Evolutionary conservation across 768 basidiomycete species (phyloP), one percentile per base, ranked within the genome.

Genomic region (Auriscalpium microsporum): DNA sequence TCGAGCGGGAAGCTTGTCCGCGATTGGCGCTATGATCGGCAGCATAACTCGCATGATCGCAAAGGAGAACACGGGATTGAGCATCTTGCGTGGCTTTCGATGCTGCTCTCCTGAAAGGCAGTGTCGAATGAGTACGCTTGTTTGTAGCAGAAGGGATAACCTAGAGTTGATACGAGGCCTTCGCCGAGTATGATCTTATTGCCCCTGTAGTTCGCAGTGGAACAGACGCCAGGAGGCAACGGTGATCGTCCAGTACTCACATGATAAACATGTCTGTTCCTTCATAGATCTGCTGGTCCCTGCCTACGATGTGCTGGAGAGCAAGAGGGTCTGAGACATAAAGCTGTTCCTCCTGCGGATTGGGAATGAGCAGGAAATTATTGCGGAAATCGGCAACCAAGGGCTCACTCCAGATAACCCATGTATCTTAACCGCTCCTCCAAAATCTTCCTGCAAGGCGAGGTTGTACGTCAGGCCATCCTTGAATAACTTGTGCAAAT

Each of bases 381-480:
- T 1, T 8, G 4, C 10, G 23, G 45, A 28, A 54, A 40, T 28
- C 28, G 28, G 28, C 2, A 28, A 28, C 21, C 33, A 37, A 8
- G 4, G 2, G 33, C 53, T 60, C 58, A 73, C 72, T 36, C 73
- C 70, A 14, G 74, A 64, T 48, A 74, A 45, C 3, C 64, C 72
- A 33, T 74, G 54, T 33, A 73, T 58, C 51, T 63, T 74, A 57
- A 72, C 52, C 1, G 51, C 67, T 0, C 73, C 71, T 1, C 73
- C 72, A 49, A 72, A 73, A 28, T 58, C 34, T 17, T 63, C 53
- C 9, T 54, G 63, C 35, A 73, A 47, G 23, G 54, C 54, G 13
- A 68, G 66, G 52, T 71, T 68, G 54, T 71, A 74, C 0, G 56
- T 52, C 9, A 65, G 46, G 0, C 69, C 69, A 52, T 74, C 73